Evolutionary conservation across 2,329 filamentous ascomycete genomes (phyloP), one percentile per base, ranked within the genome.

Genomic region (Fusarium coicis): DNA sequence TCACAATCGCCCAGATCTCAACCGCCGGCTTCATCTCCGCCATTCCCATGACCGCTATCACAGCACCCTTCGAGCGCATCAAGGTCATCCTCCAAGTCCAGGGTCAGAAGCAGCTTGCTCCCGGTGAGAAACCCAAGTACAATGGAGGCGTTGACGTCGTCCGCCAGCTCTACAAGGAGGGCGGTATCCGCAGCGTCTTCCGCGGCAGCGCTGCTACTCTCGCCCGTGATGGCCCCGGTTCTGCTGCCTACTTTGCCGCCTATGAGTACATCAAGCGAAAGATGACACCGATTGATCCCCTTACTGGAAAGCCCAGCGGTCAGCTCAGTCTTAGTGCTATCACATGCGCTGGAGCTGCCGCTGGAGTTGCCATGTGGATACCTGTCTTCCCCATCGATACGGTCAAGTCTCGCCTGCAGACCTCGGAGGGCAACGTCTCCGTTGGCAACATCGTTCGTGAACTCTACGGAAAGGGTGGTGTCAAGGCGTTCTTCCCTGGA

Each of bases 71-170:
- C 82, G 96, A 99, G 88, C 96, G 96, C 79, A 95, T 99, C 77
- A 99, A 99, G 85, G 96, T 99, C 63, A 95, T 99, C 73, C 92
- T 99, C 3, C 96, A 99, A 83, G 97, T 98, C 76, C 96, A 98
- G 85, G 95, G 95, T 79, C 95, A 98, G 84, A 95, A 95, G 84
- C 90, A 94, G 83, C 91, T 96, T 44, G 91, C 91, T 2, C 93
- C 95, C 0, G 96, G 95, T 79, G 93, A 98, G 85, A 97, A 97
- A 84, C 95, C 95, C 21, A 94, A 93, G 80, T 98, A 98, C 87
- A 89, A 87, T 49, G 95, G 95, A 79, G 95, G 93, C 67, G 73
- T 93, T 57, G 96, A 98, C 83, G 96, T 98, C 53, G 96, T 98
- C 34, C 91, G 93, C 74, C 95, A 98, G 84, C 89, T 99, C 40